A percentile compares a stretch with the other conserved stretches of the same genome.
phyloP scores from a whole-genome alignment of 306 rosid species.

The Herpetospermum pedunculosum region DNA sequence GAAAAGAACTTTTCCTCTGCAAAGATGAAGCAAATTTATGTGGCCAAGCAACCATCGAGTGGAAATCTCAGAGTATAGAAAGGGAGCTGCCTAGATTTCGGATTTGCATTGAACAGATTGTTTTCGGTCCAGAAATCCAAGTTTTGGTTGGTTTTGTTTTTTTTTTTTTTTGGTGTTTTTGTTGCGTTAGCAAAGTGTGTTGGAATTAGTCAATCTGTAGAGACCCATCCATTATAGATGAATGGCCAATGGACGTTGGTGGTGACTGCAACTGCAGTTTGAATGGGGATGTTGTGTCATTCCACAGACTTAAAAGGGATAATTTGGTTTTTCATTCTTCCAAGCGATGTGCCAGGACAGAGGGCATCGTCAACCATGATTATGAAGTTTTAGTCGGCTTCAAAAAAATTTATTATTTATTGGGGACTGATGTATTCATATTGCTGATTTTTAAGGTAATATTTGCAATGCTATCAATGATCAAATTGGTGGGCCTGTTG shows the following conservation, averaged over 20 bases:
- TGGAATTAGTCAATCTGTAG: constrained; percentile 5
- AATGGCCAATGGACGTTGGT: not conserved
- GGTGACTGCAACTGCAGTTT: not conserved
- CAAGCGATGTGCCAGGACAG: not conserved
- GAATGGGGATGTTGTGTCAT: constrained; percentile 3
- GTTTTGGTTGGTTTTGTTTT: not conserved
- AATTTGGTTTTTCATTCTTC: constrained; percentile 3
- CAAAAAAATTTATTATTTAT: not conserved
- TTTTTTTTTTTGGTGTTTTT: not conserved
- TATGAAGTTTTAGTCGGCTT: not conserved
- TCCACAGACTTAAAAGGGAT: not conserved
- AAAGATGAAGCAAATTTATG: constrained; percentile 81
- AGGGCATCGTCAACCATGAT: not conserved
- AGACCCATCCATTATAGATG: not conserved
- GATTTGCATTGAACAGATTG: constrained; percentile 6
- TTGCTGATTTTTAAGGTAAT: not conserved
- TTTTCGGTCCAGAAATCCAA: constrained; percentile 1
- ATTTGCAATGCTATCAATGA: not conserved
- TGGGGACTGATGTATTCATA: constrained; percentile 1
- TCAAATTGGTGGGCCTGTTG: not conserved
- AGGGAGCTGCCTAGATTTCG: constrained; percentile 1
- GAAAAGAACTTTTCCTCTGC: constrained; percentile 55
- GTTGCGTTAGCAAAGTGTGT: constrained; percentile 1
- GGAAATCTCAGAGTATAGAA: constrained; percentile 29
- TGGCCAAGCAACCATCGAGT: constrained; percentile 67